Evolutionary conservation across 148 eudicot genomes (phyloP).

Genomic region (Vaccinium macrocarpon): DNA sequence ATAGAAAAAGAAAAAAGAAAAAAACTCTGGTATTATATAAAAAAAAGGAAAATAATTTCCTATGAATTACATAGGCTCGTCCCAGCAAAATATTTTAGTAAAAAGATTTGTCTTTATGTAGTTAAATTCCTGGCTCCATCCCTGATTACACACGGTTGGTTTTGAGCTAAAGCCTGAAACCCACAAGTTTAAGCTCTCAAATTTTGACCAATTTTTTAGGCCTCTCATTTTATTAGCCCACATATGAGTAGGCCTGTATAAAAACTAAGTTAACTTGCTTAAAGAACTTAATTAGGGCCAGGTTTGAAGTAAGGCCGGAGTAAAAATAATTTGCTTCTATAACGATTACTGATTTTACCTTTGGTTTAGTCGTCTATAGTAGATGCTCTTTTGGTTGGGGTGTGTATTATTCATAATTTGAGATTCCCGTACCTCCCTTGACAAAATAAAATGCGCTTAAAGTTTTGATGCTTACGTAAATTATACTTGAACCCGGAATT

Average conservation of each 20-base stretch:
- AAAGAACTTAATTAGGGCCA: not conserved
- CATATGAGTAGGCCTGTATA: not conserved
- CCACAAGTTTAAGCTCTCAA: not conserved
- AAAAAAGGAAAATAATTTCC: no score
- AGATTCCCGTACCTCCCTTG: not conserved
- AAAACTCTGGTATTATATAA: no score
- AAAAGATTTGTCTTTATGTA: no score
- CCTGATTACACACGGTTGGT: no score
- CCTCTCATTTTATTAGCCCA: not conserved
- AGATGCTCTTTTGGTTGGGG: not conserved
- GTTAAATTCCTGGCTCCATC: no score
- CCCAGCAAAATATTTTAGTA: no score
- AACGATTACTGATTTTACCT: not conserved
- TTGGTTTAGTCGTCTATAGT: not conserved
- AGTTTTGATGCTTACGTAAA: not conserved
- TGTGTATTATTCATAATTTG: not conserved
- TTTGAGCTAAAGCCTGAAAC: not conserved
- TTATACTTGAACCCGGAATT: not conserved
- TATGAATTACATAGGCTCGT: no score
- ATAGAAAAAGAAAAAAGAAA: no score
- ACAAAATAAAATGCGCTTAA: not conserved
- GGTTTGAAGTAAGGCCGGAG: not conserved
- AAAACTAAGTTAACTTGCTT: not conserved
- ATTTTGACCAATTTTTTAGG: not conserved
- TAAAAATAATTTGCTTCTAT: not conserved